A percentile compares a stretch with the other conserved stretches of the same genome.
These are phyloP conservation scores for Macrophomina pseudophaseolina DNA, from an alignment of 2,329 filamentous ascomycete genomes.

Conservation along the genomic window DNA sequence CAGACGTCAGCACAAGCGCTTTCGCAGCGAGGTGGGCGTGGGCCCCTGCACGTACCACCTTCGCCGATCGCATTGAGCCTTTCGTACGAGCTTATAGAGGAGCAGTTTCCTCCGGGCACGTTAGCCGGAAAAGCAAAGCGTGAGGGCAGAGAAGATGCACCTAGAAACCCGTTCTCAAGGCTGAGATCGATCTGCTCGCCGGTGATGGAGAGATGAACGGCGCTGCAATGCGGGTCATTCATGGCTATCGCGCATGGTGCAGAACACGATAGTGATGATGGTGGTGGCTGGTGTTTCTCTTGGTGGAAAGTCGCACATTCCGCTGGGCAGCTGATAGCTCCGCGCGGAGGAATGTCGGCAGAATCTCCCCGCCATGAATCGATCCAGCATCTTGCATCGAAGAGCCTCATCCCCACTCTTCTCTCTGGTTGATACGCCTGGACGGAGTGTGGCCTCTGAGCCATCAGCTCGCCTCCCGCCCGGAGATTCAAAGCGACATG, in stretches of 20 bases:
- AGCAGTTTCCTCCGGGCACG: slow-evolving; percentile 38
- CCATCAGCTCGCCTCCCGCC: too few relatives aligned
- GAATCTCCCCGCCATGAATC: neutral
- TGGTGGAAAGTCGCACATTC: neutral
- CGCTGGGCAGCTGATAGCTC: too few relatives aligned
- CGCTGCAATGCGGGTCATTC: neutral
- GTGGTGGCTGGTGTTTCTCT: neutral
- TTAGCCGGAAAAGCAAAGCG: neutral
- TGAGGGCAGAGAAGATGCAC: slow-evolving; percentile 27
- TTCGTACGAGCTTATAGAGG: slow-evolving; percentile 40
- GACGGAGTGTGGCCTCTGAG: too few relatives aligned
- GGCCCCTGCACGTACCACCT: slow-evolving; percentile 36
- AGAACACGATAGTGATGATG: neutral
- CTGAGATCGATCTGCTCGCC: slow-evolving; percentile 35
- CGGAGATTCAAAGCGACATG: too few relatives aligned
- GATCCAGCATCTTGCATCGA: too few relatives aligned
- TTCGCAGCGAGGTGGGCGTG: too few relatives aligned
- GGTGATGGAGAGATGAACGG: slow-evolving; percentile 34
- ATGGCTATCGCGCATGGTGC: slow-evolving; percentile 1
- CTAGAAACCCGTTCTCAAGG: slow-evolving; percentile 33
- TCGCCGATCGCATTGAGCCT: slow-evolving; percentile 43
- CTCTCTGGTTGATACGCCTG: neutral
- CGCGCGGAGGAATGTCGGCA: neutral
- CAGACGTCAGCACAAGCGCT: neutral
- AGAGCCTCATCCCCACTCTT: neutral